Base-by-base conservation (phyloP, 2,329 filamentous ascomycete genomes). In the Aspergillus felis region DNA sequence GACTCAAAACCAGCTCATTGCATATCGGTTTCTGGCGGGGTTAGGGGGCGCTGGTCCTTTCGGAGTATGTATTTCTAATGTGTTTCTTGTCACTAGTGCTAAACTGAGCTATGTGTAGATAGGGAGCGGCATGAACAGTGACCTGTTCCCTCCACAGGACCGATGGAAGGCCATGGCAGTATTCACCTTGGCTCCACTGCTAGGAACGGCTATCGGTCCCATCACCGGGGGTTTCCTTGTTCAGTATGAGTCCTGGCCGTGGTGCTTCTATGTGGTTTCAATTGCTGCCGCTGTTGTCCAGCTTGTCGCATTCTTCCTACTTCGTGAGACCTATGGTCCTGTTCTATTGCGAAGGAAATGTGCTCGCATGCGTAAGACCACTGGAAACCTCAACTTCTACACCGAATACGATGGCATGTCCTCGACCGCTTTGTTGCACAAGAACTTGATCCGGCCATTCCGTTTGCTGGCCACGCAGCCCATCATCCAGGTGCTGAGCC, bases 251-350 rank as follows among this genome's bases (percentile, higher is more conserved):
- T 84, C 81, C 1, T 91, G 88, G 88, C 81, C 87, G 38, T 91
- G 88, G 88, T 82, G 84, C 6, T 91, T 90, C 74, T 89, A 82
- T 74, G 79, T 83, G 0, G 87, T 85, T 0, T 83, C 84, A 1
- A 86, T 89, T 55, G 77, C 78, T 25, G 84, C 84, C 55, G 86
- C 78, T 1, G 59, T 82, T 8, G 81, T 90, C 47, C 86, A 89
- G 66, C 57, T 80, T 6, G 72, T 81, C 8, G 87, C 87, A 4
- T 69, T 89, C 50, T 81, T 86, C 66, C 81, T 86, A 60, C 76
- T 86, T 1, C 79, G 79, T 54, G 87, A 89, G 68, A 88, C 86
- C 1, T 89, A 89, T 68, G 82, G 81, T 0, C 85, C 86, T 0
- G 82, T 82, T n/a, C 78, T 91, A 2, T 79, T 90, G 1, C 35